Base-by-base conservation (phyloP, 208 protist species). In the Phytomonas sp. region DNA sequence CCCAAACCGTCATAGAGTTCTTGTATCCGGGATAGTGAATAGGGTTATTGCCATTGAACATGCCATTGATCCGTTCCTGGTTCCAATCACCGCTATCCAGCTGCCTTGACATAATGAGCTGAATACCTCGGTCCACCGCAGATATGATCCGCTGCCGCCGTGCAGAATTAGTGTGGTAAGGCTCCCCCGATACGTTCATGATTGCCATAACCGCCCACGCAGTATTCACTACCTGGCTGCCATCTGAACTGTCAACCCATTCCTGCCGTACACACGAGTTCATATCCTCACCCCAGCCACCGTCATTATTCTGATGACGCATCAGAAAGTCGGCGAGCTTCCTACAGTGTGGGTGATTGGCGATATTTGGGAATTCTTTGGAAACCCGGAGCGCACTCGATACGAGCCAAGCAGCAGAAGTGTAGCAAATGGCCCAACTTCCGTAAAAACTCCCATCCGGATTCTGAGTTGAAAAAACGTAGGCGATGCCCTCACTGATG, bases 11-110 rank as follows among this genome's bases (percentile, higher is more conserved):
- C 89, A 99, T 99, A 19, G 83, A 88, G 75, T 99, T 97, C 74
- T 94, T 96, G 76, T 98, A 98, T n/a, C 88, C 84, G 0, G 94
- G 91, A 83, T 99, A 99, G 76, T 94, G 87, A 70, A 99, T 99
- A 32, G 93, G 92, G 81, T 98, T 99, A 81, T 97, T 98, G 61
- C 94, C 95, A 84, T 99, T 99, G 81, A 99, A 99, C 32, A 99
- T 93, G 34, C 98, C 98, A 70, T 83, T 92, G 69, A 99, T 98
- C 64, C 91, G 79, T 83, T 98, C 91, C 84, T 98, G 95, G 2
- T 76, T 60, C 89, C 91, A 98, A 70, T 97, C 93, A 5, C 95
- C 94, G 23, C 75, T 87, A 10, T 31, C 69, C 29, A 94, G 80
- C 79, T 98, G 94, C 23, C 88, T 81, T 19, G 84, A 81, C 84